Conservation (phyloP, 73 alveolate species). For the Tetrahymena thermophila region DNA sequence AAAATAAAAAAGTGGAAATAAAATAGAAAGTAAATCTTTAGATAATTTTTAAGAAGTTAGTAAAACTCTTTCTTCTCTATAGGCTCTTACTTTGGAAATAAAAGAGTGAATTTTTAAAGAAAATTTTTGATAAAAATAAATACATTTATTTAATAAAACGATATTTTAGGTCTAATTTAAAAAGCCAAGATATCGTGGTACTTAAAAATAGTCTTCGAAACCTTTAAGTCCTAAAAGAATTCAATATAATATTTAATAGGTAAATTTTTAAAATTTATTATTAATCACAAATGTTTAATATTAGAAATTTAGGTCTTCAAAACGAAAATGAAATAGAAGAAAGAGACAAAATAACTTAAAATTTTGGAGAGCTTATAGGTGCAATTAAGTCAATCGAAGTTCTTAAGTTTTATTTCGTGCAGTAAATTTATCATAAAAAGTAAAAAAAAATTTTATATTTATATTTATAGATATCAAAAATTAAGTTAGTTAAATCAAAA, state of each 20-base stretch:
- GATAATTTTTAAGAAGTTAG: background rate
- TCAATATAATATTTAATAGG: background rate
- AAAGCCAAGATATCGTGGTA: background rate
- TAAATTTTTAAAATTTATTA: background rate
- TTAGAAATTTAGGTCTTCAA: background rate
- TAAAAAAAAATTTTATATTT: too few species aligned
- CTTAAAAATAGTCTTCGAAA: background rate
- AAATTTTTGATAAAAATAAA: background rate
- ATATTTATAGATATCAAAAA: background rate
- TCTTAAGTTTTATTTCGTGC: background rate
- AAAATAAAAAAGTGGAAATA: background rate
- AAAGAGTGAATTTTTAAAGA: background rate
- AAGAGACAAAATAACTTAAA: background rate
- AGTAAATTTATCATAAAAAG: background rate
- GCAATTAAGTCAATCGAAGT: background rate
- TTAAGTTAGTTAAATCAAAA: background rate
- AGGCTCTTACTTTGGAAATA: background rate
- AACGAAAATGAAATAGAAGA: background rate
- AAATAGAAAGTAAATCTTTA: background rate
- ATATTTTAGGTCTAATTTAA: background rate
- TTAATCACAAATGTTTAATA: background rate
- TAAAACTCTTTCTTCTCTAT: background rate
- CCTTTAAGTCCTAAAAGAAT: background rate
- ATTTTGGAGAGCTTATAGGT: background rate
- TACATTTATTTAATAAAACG: too few species aligned